Percentiles rank a stretch among this genome's conserved stretches.
Evolutionary conservation across 305 asterid species (phyloP).

Genomic region (Coffea humblotiana): DNA sequence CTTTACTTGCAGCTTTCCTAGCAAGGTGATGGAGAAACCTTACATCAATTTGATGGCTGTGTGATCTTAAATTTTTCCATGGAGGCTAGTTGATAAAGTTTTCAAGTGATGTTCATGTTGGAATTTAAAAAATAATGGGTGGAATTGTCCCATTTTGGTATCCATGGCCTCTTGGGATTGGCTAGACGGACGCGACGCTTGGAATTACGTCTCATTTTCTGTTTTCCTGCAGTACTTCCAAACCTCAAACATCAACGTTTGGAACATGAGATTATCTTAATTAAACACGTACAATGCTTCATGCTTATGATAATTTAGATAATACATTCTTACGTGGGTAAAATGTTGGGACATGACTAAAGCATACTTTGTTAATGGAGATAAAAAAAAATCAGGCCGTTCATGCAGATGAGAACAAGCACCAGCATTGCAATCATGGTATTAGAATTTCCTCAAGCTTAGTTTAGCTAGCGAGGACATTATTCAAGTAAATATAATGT

Average conservation of each 20-base stretch:
- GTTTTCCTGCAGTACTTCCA: conserved; percentile 1
- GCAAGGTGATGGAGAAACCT: background rate
- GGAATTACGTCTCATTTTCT: conserved; percentile 1
- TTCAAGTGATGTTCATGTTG: background rate
- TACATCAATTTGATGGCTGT: conserved; percentile 1
- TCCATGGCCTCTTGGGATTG: conserved; percentile 21
- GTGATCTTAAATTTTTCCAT: background rate
- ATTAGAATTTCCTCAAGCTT: background rate
- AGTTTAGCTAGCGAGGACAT: too few species aligned
- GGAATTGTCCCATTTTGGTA: conserved; percentile 10
- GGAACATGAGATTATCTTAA: background rate
- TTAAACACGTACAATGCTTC: background rate
- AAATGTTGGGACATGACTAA: background rate
- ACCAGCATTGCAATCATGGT: background rate
- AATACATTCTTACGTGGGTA: background rate
- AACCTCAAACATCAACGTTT: conserved; percentile 3
- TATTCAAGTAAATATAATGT: too few species aligned
- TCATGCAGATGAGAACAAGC: background rate
- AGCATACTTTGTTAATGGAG: background rate
- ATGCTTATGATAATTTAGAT: conserved; percentile 6
- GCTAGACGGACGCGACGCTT: conserved; percentile 8
- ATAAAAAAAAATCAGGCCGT: background rate
- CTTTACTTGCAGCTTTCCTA: conserved; percentile 4
- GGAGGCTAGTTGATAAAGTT: background rate
- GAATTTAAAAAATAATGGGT: conserved; percentile 2